phyloP scores from a whole-genome alignment of 441 rosid species.

The Bocquillonia castaneifolia region DNA sequence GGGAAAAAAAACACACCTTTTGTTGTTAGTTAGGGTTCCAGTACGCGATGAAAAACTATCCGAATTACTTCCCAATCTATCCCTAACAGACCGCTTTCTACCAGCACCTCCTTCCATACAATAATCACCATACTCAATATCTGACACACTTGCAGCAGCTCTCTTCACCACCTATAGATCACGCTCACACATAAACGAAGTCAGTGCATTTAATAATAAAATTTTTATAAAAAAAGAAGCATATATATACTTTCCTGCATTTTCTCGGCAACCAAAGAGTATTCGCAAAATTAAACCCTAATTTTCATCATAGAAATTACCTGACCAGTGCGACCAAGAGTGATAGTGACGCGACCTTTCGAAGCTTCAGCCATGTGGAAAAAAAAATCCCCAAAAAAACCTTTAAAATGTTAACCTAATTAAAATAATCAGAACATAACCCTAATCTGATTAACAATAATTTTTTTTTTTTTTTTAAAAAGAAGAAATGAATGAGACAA shows the following conservation, averaged over 20 bases:
- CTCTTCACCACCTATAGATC: constrained; percentile 71
- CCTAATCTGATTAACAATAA: too few relatives aligned
- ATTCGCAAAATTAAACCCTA: neutral
- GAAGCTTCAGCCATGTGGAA: constrained; percentile 62
- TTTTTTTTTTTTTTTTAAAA: too few relatives aligned
- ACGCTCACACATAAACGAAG: neutral
- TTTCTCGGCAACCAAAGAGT: constrained; percentile 7
- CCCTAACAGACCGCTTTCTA: constrained; percentile 71
- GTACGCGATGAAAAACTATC: constrained; percentile 30
- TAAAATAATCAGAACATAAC: neutral
- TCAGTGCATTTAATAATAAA: too few relatives aligned
- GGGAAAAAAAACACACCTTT: constrained; percentile 43
- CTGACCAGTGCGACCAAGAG: constrained; percentile 79
- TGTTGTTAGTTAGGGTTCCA: constrained; percentile 37
- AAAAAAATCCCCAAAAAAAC: constrained; percentile 10
- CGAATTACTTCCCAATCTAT: constrained; percentile 60
- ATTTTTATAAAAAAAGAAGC: too few relatives aligned
- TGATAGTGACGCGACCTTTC: constrained; percentile 67
- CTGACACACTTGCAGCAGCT: constrained; percentile 40
- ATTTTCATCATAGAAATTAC: constrained; percentile 29
- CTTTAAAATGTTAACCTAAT: constrained; percentile 24
- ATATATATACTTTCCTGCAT: constrained; percentile 1
- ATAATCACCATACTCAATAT: constrained; percentile 32
- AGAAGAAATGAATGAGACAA: too few relatives aligned
- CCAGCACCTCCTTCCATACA: constrained; percentile 32